These are phyloP conservation scores for Salicornia ramosissima DNA, from an alignment of 148 eudicot species.

Conservation along the genomic window DNA sequence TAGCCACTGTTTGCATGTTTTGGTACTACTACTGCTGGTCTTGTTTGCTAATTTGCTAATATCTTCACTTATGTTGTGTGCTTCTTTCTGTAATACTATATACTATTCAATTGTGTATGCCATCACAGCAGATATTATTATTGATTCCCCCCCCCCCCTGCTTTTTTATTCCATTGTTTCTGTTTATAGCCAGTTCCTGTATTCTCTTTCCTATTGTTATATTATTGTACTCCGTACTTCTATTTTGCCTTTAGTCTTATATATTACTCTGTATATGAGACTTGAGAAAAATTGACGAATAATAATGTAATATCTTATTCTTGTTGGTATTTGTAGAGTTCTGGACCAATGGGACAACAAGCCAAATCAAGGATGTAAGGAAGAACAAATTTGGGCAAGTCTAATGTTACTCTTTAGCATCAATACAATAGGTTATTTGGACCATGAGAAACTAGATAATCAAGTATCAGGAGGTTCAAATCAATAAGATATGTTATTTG, in stretches of 20 bases:
- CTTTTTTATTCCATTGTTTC: not conserved
- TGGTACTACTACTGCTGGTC: too few species aligned
- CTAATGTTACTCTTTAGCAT: not conserved
- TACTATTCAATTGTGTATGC: too few species aligned
- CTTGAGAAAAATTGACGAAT: not conserved
- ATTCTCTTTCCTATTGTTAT: not conserved
- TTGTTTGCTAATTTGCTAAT: too few species aligned
- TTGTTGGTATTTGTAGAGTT: conserved; percentile 41
- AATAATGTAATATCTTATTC: not conserved
- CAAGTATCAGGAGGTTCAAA: not conserved
- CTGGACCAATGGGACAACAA: conserved; percentile 33
- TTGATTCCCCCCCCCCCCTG: not conserved
- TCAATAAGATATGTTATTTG: too few species aligned
- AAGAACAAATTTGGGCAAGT: not conserved
- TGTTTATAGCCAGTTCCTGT: not conserved
- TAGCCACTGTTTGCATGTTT: too few species aligned
- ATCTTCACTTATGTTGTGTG: too few species aligned
- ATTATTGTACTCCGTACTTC: not conserved
- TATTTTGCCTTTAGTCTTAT: not conserved
- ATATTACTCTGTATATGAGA: not conserved
- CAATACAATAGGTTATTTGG: not conserved
- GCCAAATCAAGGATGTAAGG: conserved; percentile 52
- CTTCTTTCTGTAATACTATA: too few species aligned
- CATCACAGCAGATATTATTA: not conserved
- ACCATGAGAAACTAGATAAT: not conserved